phyloP scores from a whole-genome alignment of 768 basidiomycete genomes.

The Butyriboletus loyo region DNA sequence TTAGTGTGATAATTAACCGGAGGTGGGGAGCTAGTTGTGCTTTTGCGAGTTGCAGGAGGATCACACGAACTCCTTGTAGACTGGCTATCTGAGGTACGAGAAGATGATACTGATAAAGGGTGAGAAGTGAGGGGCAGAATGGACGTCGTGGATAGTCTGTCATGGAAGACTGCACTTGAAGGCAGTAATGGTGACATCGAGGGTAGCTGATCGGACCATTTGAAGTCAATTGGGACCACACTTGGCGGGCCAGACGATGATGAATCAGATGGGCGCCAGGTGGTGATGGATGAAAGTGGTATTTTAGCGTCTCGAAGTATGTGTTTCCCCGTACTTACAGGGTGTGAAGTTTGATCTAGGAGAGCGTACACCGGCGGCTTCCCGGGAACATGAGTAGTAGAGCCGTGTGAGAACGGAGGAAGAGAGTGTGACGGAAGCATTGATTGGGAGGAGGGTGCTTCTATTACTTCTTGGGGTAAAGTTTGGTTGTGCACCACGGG shows the following conservation, averaged over 20 bases:
- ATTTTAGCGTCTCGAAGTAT: neutral
- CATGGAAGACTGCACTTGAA: neutral
- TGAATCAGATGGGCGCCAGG: neutral
- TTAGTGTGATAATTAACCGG: constrained; percentile 7
- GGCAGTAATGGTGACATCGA: neutral
- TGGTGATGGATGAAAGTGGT: neutral
- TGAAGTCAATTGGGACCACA: neutral
- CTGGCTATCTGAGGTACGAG: neutral
- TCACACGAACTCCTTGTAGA: neutral
- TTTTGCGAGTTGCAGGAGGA: neutral
- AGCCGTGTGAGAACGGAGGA: neutral
- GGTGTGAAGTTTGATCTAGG: neutral
- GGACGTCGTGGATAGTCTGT: neutral
- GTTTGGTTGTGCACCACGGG: neutral
- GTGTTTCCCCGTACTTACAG: neutral
- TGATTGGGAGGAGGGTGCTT: neutral
- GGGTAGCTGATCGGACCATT: neutral
- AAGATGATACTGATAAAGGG: neutral
- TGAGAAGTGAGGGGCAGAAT: neutral
- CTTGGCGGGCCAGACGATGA: neutral
- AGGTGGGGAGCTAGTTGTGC: neutral
- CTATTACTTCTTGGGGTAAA: neutral
- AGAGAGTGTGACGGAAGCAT: neutral
- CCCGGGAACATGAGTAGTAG: neutral
- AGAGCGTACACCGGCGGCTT: neutral